phyloP scores from a whole-genome alignment of 1,284 basidiomycete genomes.

The Nidula niveotomentosa region DNA sequence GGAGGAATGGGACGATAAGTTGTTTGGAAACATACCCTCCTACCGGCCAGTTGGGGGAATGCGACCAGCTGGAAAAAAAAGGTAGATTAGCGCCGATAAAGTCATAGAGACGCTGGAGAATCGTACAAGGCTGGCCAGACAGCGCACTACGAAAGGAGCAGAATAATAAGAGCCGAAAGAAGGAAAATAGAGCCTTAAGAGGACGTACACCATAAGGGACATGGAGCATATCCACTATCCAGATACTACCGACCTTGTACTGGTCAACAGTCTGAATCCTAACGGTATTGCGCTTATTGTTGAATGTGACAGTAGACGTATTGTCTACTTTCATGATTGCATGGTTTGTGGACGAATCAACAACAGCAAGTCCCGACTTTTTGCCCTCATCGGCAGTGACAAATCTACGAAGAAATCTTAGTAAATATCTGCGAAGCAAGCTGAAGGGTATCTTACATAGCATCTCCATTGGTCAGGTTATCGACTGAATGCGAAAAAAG shows the following conservation, averaged over 20 bases:
- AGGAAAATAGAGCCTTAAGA: not conserved
- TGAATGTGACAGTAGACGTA: slow-evolving; percentile 51
- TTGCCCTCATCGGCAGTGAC: slow-evolving; percentile 49
- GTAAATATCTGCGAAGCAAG: not conserved
- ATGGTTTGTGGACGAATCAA: slow-evolving; percentile 53
- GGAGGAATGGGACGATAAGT: not conserved
- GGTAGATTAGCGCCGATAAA: not conserved
- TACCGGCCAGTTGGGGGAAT: slow-evolving; percentile 58
- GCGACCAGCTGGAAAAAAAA: slow-evolving; percentile 46
- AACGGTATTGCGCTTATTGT: slow-evolving; percentile 70
- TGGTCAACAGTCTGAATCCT: slow-evolving; percentile 59
- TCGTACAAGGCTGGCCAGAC: slow-evolving; percentile 68
- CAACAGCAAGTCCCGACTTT: slow-evolving; percentile 56
- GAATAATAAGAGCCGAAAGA: not conserved
- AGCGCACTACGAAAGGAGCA: slow-evolving; percentile 47
- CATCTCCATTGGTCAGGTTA: slow-evolving; percentile 73
- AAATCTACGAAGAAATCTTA: slow-evolving; percentile 37
- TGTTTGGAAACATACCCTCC: slow-evolving; percentile 45
- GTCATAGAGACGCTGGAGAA: not conserved
- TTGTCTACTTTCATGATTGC: slow-evolving; percentile 79
- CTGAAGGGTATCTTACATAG: slow-evolving; percentile 32
- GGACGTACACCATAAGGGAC: slow-evolving; percentile 62
- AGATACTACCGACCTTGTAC: slow-evolving; percentile 65
- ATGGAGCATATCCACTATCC: slow-evolving; percentile 66
- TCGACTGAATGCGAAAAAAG: slow-evolving; percentile 42